Conservation (phyloP, 2,329 filamentous ascomycete genomes). For the Decorospora gaudefroyi region DNA sequence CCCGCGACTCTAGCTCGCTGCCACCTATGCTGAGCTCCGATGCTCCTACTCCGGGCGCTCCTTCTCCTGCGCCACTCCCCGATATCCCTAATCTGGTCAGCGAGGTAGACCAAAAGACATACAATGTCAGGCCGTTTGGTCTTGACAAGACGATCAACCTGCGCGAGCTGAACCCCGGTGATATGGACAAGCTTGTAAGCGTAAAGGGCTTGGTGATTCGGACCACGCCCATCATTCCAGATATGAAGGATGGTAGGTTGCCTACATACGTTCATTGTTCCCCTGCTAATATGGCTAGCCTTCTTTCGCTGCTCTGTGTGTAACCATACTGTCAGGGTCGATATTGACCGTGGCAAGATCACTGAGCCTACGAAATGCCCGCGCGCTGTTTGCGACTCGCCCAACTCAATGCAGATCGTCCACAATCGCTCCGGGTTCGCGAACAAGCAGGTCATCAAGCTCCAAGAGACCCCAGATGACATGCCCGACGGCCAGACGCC, state of each 20-base stretch:
- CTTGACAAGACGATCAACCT: conserved; percentile 86
- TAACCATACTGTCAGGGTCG: conserved; percentile 86
- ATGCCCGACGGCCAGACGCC: conserved; percentile 96
- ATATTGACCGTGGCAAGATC: conserved; percentile 94
- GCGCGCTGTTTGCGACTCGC: conserved; percentile 75
- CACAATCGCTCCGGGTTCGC: conserved; percentile 95
- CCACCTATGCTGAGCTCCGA: conserved; percentile 82
- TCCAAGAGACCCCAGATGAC: conserved; percentile 95
- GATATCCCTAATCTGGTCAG: conserved; percentile 71
- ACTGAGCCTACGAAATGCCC: conserved; percentile 91
- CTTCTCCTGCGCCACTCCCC: conserved; percentile 41
- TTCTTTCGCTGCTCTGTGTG: conserved; percentile 97
- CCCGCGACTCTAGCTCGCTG: conserved; percentile 68
- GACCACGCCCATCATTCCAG: conserved; percentile 92
- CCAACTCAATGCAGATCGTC: conserved; percentile 97
- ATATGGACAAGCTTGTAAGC: conserved; percentile 94
- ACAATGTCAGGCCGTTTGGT: conserved; percentile 87
- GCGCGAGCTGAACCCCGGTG: conserved; percentile 90
- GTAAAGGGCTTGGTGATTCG: conserved; percentile 97
- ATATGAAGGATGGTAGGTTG: conserved; percentile 81
- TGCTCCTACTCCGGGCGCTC: conserved; percentile 54
- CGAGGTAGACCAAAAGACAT: conserved; percentile 78
- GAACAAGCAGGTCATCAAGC: conserved; percentile 98
- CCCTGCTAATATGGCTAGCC: conserved; percentile 55
- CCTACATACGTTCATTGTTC: neutral